Base-by-base conservation (phyloP, 1,284 basidiomycete species). In the Leucoagaricus sp. region DNA sequence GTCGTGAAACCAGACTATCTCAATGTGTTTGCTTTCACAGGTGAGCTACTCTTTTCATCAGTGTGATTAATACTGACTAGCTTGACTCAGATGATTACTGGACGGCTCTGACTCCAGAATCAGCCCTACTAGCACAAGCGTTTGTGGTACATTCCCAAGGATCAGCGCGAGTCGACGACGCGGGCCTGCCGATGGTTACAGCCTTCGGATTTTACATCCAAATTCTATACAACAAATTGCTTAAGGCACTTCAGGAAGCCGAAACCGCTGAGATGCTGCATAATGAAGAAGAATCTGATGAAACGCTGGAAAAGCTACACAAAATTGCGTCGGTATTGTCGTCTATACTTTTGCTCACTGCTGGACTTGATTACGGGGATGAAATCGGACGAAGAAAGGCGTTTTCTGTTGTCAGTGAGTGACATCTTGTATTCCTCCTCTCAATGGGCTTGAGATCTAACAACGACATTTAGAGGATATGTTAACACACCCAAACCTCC, bases 381-480 rank as follows among this genome's bases (percentile, higher is more conserved):
- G 95, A 99, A 72, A 94, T 96, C 65, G 96, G 97, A 8, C 74
- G 96, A 57, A 77, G 96, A 58, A 96, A 94, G 74, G 92, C 97
- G 80, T 96, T 96, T 67, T 82, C 86, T 55, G 85, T 96, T 36
- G 85, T 94, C 60, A 85, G 92, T 89, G 67, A 72, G 88, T 85
- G 4, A 57, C 49, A 45, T 58, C 31, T 36, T 33, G 1, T 38
- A 15, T 23, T 40, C 51, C 25, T 1, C n/a, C 13, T 21, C 21
- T 19, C n/a, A 33, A 12, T 48, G 2, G 6, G 55, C 17, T 41
- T 28, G 21, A 44, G 47, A 26, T n/a, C 33, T 13, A 33, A n/a
- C n/a, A n/a, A n/a, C n/a, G 17, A 19, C 12, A 7, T 28, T 17
- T 34, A 92, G 90, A 83, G 60, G 89, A 94, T 58, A 95, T 96